Evolutionary conservation across 2,329 filamentous ascomycete genomes (phyloP).

Genomic region (Penicillium sp.): DNA sequence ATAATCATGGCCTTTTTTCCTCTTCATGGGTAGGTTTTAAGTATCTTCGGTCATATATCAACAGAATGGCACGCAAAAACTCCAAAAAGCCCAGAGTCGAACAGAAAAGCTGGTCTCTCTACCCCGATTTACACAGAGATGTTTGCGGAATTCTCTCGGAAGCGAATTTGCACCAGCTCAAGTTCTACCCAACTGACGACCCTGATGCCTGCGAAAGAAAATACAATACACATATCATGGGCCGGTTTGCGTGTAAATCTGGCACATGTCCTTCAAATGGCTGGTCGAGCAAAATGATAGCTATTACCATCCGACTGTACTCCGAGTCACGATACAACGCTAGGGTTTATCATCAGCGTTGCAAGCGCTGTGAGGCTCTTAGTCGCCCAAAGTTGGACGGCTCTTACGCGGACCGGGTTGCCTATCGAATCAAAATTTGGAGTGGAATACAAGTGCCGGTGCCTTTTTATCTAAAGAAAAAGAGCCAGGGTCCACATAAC

Average conservation of each 20-base stretch:
- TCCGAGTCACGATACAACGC: conserved; percentile 42
- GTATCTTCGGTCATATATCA: background rate
- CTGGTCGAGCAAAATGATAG: conserved; percentile 45
- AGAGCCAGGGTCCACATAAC: conserved; percentile 23
- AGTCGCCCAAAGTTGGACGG: conserved; percentile 36
- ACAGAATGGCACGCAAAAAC: background rate
- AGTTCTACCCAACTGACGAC: background rate
- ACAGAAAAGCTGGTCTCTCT: background rate
- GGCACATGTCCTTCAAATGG: conserved; percentile 27
- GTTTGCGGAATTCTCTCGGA: background rate
- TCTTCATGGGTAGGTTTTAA: too few relatives aligned
- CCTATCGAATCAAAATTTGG: conserved; percentile 47
- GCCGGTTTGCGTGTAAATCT: conserved; percentile 42
- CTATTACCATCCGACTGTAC: conserved; percentile 47
- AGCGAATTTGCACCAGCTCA: background rate
- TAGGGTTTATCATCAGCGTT: conserved; percentile 47
- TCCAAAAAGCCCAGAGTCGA: background rate
- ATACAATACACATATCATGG: conserved; percentile 47
- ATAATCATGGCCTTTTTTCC: background rate
- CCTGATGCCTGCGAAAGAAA: background rate
- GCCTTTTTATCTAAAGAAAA: conserved; percentile 7
- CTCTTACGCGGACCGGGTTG: conserved; percentile 45
- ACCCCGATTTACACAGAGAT: background rate
- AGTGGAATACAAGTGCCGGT: conserved; percentile 31
- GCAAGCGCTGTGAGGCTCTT: conserved; percentile 36